These are phyloP conservation scores for Monosporozyma servazzii DNA, from an alignment of 805 yeast genomes.

Conservation along the genomic window DNA sequence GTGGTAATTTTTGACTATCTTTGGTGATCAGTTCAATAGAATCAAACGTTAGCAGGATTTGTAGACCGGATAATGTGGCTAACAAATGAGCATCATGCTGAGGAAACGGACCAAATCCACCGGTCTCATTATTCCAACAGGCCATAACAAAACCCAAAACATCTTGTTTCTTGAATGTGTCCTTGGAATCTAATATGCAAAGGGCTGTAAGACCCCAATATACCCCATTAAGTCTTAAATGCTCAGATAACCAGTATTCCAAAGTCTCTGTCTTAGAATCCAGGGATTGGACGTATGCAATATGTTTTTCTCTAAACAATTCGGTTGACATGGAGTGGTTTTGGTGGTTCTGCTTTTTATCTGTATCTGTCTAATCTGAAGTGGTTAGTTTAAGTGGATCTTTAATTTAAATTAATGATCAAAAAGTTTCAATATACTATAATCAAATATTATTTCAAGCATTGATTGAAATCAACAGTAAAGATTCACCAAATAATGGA, in stretches of 20 bases:
- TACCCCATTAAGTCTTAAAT: constrained; percentile 79
- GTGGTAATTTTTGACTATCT: constrained; percentile 21
- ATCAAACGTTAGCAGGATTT: constrained; percentile 61
- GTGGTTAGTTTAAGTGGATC: background rate
- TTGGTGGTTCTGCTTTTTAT: background rate
- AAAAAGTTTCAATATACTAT: background rate
- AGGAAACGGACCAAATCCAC: constrained; percentile 89
- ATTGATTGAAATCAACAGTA: background rate
- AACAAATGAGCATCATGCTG: constrained; percentile 81
- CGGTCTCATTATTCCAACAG: constrained; percentile 50
- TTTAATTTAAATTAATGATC: background rate
- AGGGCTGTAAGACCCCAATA: constrained; percentile 92
- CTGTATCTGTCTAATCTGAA: background rate
- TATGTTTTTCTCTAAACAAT: constrained; percentile 42
- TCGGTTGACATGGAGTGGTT: background rate
- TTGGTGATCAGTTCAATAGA: constrained; percentile 38
- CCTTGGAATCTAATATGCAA: constrained; percentile 45
- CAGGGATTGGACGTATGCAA: constrained; percentile 45
- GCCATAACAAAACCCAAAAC: constrained; percentile 58
- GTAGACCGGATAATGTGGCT: constrained; percentile 80
- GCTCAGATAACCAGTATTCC: constrained; percentile 86
- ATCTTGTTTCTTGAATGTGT: constrained; percentile 50
- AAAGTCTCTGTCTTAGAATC: constrained; percentile 49
- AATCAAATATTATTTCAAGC: background rate
- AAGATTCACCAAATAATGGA: background rate